These are phyloP conservation scores for Hyaloscypha finlandica DNA, from an alignment of 495 filamentous ascomycete species.

Conservation along the genomic window DNA sequence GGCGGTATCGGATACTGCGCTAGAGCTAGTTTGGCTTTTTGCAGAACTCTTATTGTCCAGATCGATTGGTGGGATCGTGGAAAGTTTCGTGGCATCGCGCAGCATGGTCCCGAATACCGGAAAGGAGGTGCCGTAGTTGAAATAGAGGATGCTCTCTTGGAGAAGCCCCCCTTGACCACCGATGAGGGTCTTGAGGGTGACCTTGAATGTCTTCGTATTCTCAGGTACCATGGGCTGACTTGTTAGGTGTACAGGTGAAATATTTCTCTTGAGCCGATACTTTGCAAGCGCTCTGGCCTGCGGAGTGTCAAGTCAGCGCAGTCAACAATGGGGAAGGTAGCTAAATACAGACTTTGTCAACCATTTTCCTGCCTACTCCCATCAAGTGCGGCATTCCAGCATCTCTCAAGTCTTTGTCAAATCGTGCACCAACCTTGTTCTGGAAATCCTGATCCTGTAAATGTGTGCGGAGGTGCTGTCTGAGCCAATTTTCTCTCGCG, in stretches of 20 bases:
- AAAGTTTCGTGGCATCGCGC: slow-evolving; percentile 13
- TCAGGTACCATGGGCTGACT: neutral
- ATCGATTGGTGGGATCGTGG: slow-evolving; percentile 16
- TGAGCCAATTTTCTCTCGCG: neutral
- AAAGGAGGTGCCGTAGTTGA: slow-evolving; percentile 12
- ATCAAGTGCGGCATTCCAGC: neutral
- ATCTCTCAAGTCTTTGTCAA: neutral
- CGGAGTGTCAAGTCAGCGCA: too few relatives aligned
- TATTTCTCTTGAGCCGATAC: neutral
- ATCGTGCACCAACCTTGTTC: neutral
- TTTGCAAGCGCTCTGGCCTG: neutral
- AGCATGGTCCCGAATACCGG: slow-evolving; percentile 11
- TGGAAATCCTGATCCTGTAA: neutral
- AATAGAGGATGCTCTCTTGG: neutral
- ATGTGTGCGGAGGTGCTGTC: neutral
- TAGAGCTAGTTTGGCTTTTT: neutral
- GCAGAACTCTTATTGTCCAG: neutral
- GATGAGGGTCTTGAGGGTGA: slow-evolving; percentile 5
- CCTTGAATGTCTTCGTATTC: neutral
- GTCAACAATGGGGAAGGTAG: too few relatives aligned
- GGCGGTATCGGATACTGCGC: neutral
- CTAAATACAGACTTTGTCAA: neutral
- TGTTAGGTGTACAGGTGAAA: too few relatives aligned
- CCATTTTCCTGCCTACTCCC: neutral
- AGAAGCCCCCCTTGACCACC: slow-evolving; percentile 1